phyloP scores from a whole-genome alignment of 192 early-diverging fungal species.

The Backusella tuberculispora region DNA sequence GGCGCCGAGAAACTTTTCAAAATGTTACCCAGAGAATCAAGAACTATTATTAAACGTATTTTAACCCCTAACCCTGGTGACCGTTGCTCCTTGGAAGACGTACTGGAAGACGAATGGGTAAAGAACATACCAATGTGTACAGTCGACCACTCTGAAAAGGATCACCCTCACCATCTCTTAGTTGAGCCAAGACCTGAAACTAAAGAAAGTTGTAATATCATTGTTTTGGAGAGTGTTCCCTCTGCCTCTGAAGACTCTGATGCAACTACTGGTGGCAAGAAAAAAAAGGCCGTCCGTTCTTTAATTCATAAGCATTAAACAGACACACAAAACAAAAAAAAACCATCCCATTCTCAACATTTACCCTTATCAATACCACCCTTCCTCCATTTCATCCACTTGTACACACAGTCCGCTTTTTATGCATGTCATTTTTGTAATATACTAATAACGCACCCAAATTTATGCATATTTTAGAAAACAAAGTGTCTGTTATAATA shows the following conservation, averaged over 20 bases:
- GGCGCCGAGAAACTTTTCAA: constrained; percentile 58
- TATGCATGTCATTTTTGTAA: constrained; percentile 8
- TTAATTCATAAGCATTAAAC: not conserved
- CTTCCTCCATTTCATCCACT: not conserved
- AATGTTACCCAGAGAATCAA: constrained; percentile 61
- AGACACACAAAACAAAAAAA: not conserved
- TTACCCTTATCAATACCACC: not conserved
- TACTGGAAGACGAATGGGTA: constrained; percentile 79
- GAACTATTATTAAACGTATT: constrained; percentile 64
- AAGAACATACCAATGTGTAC: constrained; percentile 62
- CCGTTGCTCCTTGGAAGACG: constrained; percentile 65
- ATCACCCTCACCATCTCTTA: constrained; percentile 39
- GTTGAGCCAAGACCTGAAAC: constrained; percentile 22
- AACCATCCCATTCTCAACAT: not conserved
- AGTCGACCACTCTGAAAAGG: constrained; percentile 1
- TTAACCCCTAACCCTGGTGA: constrained; percentile 61
- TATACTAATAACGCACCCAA: not conserved
- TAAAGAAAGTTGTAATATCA: constrained; percentile 28
- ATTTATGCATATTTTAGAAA: constrained; percentile 17
- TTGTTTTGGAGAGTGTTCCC: constrained; percentile 11
- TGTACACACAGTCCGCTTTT: constrained; percentile 12
- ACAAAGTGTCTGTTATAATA: constrained; percentile 7
- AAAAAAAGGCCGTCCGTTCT: not conserved
- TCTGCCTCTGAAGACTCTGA: constrained; percentile 23
- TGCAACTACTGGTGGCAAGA: not conserved